phyloP scores from a whole-genome alignment of 345 rosid species.

The Acer yangbiense region DNA sequence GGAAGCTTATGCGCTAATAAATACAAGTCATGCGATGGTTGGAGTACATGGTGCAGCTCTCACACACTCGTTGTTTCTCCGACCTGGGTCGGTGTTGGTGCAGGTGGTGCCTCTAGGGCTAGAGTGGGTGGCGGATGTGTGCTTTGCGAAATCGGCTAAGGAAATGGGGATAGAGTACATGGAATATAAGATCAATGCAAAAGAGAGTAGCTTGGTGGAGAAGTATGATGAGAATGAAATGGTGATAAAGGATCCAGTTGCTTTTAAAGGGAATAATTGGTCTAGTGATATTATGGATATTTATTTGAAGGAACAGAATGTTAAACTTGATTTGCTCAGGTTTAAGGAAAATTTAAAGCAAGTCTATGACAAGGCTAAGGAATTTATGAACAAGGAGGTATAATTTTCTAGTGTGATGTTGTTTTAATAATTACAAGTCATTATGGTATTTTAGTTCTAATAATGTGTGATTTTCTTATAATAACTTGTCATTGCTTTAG shows the following conservation, averaged over 20 bases:
- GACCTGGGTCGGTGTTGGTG: slow-evolving; percentile 48
- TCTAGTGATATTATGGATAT: slow-evolving; percentile 41
- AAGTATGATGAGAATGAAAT: slow-evolving; percentile 43
- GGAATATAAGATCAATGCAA: slow-evolving; percentile 37
- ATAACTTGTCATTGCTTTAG: too few species aligned
- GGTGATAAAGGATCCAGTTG: slow-evolving; percentile 48
- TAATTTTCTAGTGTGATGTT: neutral
- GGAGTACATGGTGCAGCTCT: slow-evolving; percentile 72
- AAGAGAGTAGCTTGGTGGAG: slow-evolving; percentile 54
- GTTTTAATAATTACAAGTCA: too few species aligned
- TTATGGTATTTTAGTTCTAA: too few species aligned
- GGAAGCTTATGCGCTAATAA: slow-evolving; percentile 39
- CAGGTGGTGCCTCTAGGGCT: slow-evolving; percentile 59
- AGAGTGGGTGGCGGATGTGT: slow-evolving; percentile 44
- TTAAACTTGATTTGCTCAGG: slow-evolving; percentile 43
- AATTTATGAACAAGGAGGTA: slow-evolving; percentile 39
- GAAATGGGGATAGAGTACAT: slow-evolving; percentile 48
- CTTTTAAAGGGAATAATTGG: slow-evolving; percentile 42
- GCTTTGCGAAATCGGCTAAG: slow-evolving; percentile 40
- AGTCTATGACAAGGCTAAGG: slow-evolving; percentile 42
- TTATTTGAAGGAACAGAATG: slow-evolving; percentile 63
- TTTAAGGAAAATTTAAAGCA: slow-evolving; percentile 43
- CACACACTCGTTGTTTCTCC: slow-evolving; percentile 54
- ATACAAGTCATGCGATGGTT: slow-evolving; percentile 55
- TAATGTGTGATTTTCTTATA: too few species aligned